Conservation (phyloP, 441 rosid species). For the Kokia cookei region DNA sequence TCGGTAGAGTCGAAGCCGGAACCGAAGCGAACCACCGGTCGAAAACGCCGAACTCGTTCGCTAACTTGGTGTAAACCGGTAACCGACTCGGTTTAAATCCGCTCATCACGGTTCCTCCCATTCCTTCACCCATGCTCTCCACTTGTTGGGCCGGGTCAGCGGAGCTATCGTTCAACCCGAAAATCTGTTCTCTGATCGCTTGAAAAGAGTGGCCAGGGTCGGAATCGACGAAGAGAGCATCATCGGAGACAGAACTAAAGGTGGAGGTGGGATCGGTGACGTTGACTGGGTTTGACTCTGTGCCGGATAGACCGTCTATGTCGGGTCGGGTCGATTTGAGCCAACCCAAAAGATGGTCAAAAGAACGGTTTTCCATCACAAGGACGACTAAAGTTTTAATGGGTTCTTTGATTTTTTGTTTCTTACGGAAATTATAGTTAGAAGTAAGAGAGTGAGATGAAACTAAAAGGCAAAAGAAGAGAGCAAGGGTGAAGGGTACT, state of each 20-base stretch:
- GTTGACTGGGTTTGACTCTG: constrained; percentile 56
- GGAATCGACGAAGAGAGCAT: constrained; percentile 73
- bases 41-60: constrained; percentile 75
- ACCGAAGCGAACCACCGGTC: constrained; percentile 96
- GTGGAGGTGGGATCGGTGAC: constrained; percentile 52
- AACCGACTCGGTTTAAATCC: constrained; percentile 62
- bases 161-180: constrained; percentile 55
- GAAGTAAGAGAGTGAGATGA: constrained; percentile 48
- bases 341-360: constrained; percentile 94
- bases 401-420: constrained; percentile 63
- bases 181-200: constrained; percentile 86
- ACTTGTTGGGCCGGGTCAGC: constrained; percentile 61
- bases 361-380: constrained; percentile 98
- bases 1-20: constrained; percentile 92
- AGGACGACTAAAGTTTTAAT: constrained; percentile 80
- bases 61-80: constrained; percentile 71
- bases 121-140: constrained; percentile 51
- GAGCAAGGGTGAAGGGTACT: constrained; percentile 5
- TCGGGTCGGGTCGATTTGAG: constrained; percentile 82
- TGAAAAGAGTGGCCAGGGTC: constrained; percentile 97
- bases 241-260: constrained; percentile 52
- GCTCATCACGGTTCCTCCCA: constrained; percentile 67
- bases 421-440: constrained; percentile 15
- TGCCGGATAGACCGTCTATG: constrained; percentile 70
- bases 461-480: constrained; percentile 40